Evolutionary conservation across 164 flowering plant species (phyloP).

Genomic region (Brasenia schreberi): DNA sequence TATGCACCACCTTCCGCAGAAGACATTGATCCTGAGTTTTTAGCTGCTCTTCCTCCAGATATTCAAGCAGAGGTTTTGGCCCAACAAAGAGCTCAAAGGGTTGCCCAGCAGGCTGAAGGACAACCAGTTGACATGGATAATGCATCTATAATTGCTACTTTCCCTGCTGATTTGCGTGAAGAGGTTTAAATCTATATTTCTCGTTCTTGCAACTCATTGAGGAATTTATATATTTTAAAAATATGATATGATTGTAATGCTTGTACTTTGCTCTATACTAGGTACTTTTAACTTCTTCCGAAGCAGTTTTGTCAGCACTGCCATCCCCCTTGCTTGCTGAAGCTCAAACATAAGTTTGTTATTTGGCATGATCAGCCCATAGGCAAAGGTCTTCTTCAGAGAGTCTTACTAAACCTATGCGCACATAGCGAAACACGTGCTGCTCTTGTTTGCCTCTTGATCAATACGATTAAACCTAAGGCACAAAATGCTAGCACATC

Average conservation of each 20-base stretch:
- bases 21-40: constrained; percentile 93
- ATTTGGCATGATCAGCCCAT: constrained; percentile 30
- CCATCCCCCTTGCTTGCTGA: constrained; percentile 91
- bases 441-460: constrained; percentile 50
- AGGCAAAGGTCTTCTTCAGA: constrained; percentile 79
- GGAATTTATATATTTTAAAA: no score
- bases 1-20: constrained; percentile 62
- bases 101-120: constrained; percentile 74
- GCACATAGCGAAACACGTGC: constrained; percentile 73
- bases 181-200: constrained; percentile 37
- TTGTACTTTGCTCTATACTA: constrained; percentile 11
- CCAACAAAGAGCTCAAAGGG: constrained; percentile 83
- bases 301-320: constrained; percentile 74
- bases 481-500: constrained; percentile 35
- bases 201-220: not conserved
- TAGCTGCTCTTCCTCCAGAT: constrained; percentile 96
- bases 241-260: constrained; percentile 3
- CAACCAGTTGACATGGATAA: constrained; percentile 98
- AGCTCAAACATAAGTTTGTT: constrained; percentile 37
- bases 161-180: constrained; percentile 95
- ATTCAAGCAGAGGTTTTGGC: constrained; percentile 96
- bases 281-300: constrained; percentile 95
- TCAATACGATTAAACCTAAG: constrained; percentile 70
- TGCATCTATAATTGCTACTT: constrained; percentile 93
- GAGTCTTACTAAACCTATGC: constrained; percentile 76